Conservation (phyloP, 2,329 filamentous ascomycete species). For the Beauveria caledonica region DNA sequence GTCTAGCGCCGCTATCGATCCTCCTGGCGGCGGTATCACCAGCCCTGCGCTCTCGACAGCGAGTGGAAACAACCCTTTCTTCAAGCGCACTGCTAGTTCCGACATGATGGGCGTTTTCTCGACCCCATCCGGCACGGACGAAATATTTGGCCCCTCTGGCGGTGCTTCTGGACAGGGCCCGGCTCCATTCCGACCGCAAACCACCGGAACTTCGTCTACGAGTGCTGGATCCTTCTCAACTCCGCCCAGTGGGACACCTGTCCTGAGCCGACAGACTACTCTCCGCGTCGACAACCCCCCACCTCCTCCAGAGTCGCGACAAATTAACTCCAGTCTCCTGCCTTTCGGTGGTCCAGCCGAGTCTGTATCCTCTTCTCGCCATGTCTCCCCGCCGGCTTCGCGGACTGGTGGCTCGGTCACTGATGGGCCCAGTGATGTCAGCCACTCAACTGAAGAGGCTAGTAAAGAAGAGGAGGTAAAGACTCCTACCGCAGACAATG, state of each 20-base stretch:
- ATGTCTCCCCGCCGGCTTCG: slow-evolving; percentile 61
- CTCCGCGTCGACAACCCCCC: slow-evolving; percentile 45
- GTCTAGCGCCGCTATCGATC: slow-evolving; percentile 40
- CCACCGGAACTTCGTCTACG: slow-evolving; percentile 47
- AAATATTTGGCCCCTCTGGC: slow-evolving; percentile 64
- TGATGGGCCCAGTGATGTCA: slow-evolving; percentile 12
- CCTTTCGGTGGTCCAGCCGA: slow-evolving; percentile 60
- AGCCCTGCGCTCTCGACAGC: slow-evolving; percentile 63
- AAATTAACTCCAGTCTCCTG: slow-evolving; percentile 69
- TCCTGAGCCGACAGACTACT: slow-evolving; percentile 55
- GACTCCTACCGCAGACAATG: neutral
- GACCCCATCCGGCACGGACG: slow-evolving; percentile 52
- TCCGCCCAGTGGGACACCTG: slow-evolving; percentile 52
- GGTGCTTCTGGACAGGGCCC: slow-evolving; percentile 31
- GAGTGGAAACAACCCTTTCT: slow-evolving; percentile 91
- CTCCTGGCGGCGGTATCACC: slow-evolving; percentile 40
- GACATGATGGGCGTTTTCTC: slow-evolving; percentile 49
- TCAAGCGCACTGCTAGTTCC: slow-evolving; percentile 60
- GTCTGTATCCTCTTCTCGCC: slow-evolving; percentile 68
- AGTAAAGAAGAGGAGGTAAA: slow-evolving; percentile 11
- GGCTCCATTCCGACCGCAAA: slow-evolving; percentile 40
- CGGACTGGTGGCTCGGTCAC: slow-evolving; percentile 42
- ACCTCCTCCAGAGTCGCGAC: slow-evolving; percentile 62
- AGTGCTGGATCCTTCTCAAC: slow-evolving; percentile 45
- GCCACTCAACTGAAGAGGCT: slow-evolving; percentile 17